These are phyloP conservation scores for Beauveria rudraprayagi DNA, from an alignment of 2,329 filamentous ascomycete genomes.

Conservation along the genomic window DNA sequence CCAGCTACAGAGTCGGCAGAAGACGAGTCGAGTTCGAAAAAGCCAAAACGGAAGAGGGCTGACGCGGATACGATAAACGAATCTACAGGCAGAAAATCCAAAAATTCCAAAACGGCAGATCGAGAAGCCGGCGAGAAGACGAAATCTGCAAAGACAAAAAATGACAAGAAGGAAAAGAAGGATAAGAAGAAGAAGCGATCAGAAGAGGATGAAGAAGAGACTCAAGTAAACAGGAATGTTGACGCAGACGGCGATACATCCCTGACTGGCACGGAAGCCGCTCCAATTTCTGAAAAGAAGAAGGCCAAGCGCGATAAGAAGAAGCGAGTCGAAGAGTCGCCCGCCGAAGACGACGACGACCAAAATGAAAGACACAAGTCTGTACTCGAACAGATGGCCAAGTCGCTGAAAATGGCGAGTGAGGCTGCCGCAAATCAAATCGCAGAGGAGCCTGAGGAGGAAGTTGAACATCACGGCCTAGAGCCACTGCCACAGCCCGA, in stretches of 20 bases:
- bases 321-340: slow-evolving; percentile 21
- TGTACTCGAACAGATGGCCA: slow-evolving; percentile 47
- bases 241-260: slow-evolving; percentile 2
- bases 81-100: slow-evolving; percentile 20
- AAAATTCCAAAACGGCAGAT: slow-evolving; percentile 18
- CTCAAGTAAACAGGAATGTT: neutral
- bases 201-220: neutral
- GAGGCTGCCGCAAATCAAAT: slow-evolving; percentile 28
- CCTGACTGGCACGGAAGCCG: neutral
- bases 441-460: slow-evolving; percentile 24
- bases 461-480: slow-evolving; percentile 56
- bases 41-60: slow-evolving; percentile 30
- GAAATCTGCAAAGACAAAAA: slow-evolving; percentile 23
- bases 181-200: slow-evolving; percentile 11
- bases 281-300: neutral
- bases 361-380: slow-evolving; percentile 36
- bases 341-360: slow-evolving; percentile 18
- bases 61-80: slow-evolving; percentile 20
- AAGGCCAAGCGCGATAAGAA: slow-evolving; percentile 25
- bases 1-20: slow-evolving; percentile 18
- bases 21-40: slow-evolving; percentile 20
- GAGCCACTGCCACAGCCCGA: slow-evolving; percentile 75
- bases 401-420: slow-evolving; percentile 42
- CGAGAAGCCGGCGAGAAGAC: slow-evolving; percentile 9
- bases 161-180: slow-evolving; percentile 13